These are phyloP conservation scores for Fusarium sp. DNA, from an alignment of 2,329 filamentous ascomycete genomes.

Conservation along the genomic window DNA sequence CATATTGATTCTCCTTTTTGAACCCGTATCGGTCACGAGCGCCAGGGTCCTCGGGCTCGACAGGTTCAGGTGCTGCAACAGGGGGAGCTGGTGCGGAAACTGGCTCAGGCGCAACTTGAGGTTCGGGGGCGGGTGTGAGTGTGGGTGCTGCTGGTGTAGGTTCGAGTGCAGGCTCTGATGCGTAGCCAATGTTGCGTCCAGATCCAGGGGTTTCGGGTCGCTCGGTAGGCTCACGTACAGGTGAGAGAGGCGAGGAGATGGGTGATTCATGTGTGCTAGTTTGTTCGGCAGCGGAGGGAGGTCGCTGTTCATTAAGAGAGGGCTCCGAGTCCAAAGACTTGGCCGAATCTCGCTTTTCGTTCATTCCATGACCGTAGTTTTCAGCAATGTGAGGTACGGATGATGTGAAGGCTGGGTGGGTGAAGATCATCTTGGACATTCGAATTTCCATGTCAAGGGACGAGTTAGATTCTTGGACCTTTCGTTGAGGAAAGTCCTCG, in stretches of 20 bases:
- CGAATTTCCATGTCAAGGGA: constrained; percentile 53
- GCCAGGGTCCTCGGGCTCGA: constrained; percentile 60
- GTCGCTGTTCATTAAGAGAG: constrained; percentile 43
- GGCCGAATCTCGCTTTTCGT: constrained; percentile 62
- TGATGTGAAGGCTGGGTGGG: constrained; percentile 52
- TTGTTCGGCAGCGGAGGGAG: constrained; percentile 21
- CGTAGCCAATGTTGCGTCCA: constrained; percentile 12
- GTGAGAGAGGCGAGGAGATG: constrained; percentile 30
- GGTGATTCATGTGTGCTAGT: constrained; percentile 10
- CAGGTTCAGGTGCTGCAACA: constrained; percentile 43
- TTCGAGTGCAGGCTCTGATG: constrained; percentile 22
- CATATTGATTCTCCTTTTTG: constrained; percentile 84
- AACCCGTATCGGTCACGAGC: constrained; percentile 89
- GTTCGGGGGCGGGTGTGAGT: constrained; percentile 42
- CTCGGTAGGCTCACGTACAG: constrained; percentile 15
- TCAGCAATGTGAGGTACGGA: constrained; percentile 54
- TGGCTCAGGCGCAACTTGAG: constrained; percentile 27
- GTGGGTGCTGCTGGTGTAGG: constrained; percentile 37
- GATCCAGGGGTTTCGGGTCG: constrained; percentile 32
- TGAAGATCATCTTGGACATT: constrained; percentile 55
- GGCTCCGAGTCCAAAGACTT: constrained; percentile 57
- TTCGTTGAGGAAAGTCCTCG: constrained; percentile 33
- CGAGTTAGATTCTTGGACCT: constrained; percentile 39
- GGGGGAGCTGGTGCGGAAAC: constrained; percentile 39
- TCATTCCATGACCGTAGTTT: constrained; percentile 42